phyloP scores from a whole-genome alignment of 2,329 filamentous ascomycete species.

The Aspergillus candidus region DNA sequence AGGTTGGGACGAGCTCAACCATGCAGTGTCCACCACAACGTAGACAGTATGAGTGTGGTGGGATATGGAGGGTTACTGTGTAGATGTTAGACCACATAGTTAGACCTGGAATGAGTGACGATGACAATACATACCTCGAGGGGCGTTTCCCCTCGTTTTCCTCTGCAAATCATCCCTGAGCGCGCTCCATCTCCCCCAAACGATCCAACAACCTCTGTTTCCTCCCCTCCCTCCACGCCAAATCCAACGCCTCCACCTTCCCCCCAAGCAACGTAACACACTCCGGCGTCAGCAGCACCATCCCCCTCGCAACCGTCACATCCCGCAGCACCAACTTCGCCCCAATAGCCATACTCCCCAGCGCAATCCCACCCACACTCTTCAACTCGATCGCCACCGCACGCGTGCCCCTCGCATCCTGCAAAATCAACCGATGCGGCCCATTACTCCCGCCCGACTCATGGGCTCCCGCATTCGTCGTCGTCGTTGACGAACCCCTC shows the following conservation, averaged over 20 bases:
- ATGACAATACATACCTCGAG: conserved; percentile 2
- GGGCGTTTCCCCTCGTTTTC: too few species aligned
- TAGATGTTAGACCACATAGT: not conserved
- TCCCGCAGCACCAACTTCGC: conserved; percentile 70
- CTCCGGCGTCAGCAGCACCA: conserved; percentile 67
- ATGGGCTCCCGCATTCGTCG: conserved; percentile 9
- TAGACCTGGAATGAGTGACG: not conserved
- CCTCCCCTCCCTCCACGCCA: conserved; percentile 65
- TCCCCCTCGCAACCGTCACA: conserved; percentile 62
- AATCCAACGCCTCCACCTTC: conserved; percentile 75
- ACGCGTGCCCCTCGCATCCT: conserved; percentile 67
- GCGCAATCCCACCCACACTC: conserved; percentile 58
- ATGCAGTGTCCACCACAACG: conserved; percentile 22
- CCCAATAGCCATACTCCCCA: conserved; percentile 62
- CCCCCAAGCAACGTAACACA: conserved; percentile 73
- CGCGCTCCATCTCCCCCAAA: conserved; percentile 36
- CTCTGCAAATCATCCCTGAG: too few species aligned
- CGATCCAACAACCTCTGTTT: conserved; percentile 62
- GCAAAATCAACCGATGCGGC: conserved; percentile 73
- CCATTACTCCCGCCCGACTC: conserved; percentile 34
- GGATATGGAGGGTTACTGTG: not conserved
- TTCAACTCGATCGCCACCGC: conserved; percentile 68
- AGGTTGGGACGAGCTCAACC: conserved; percentile 54
- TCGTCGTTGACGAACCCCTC: too few species aligned
- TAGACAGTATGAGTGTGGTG: conserved; percentile 2